Evolutionary conservation across 2,329 filamentous ascomycete species (phyloP), one percentile per base, ranked within the genome.

Genomic region (Pyrenochaeta sp.): DNA sequence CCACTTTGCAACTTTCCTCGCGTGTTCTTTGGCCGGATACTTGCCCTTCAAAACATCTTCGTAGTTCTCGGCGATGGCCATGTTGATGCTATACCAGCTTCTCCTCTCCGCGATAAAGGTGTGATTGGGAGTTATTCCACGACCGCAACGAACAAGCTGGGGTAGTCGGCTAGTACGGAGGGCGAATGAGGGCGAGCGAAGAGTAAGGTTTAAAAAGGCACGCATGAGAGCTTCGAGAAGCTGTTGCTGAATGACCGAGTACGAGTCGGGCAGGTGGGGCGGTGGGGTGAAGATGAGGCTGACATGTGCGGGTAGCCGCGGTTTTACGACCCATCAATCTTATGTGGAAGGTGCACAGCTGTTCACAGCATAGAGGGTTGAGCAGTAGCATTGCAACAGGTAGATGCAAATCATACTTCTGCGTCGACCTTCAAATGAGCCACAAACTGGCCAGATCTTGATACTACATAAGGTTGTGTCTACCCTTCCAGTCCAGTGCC

Each of bases 1-100:
- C 76, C 89, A 90, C 58, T 92, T 87, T 56, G 89, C 91, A n/a
- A 98, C 93, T 61, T 90, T 89, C 68, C 86, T 86, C 58, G 91
- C 92, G 78, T 99, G 95, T 28, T 86, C 84, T 82, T 97, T 98
- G 70, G 91, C 94, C 25, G 95, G 95, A 69, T 90, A 90, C 76
- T 88, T 89, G 55, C 82, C 84, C 53, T 81, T 80, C 25, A 86
- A 77, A 39, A 85, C 67, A 9, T 76, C 68, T 32, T 77, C 71
- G 49, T 73, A 75, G 58, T 73, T 70, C 47, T 75, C 66, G 10
- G 71, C 71, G 37, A 68, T 72, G 8, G 64, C 69, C 72, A 75
- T 75, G 32, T 46, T 71, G 61, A 55, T 50, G 63, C 54, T 58
- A 50, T 49, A 54, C 54, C 57, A 61, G 36, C 57, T 56, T 12